Evolutionary conservation across 331 rosid species (phyloP).

Genomic region (Quercus phellos): DNA sequence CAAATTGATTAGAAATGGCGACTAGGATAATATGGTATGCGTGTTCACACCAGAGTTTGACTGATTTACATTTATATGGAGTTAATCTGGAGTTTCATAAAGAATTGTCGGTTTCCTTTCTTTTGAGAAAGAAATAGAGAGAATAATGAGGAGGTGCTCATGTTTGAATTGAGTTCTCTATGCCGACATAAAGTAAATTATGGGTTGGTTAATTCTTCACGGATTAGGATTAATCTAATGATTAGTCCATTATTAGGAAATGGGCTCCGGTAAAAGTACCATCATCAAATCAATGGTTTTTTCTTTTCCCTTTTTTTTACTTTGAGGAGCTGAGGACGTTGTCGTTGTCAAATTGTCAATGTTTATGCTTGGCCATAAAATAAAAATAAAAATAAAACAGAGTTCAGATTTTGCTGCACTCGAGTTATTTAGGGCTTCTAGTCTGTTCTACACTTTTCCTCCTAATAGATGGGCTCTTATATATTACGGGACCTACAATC

Average conservation of each 20-base stretch:
- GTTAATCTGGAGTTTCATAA: not conserved
- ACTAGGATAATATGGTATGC: too few relatives aligned
- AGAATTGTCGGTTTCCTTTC: constrained; percentile 35
- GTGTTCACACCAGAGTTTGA: constrained; percentile 29
- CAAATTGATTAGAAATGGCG: too few relatives aligned
- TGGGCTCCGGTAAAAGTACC: not conserved
- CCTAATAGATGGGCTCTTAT: too few relatives aligned
- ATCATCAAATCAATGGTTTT: too few relatives aligned
- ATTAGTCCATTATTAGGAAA: not conserved
- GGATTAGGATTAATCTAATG: not conserved
- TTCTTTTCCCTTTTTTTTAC: too few relatives aligned
- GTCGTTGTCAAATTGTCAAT: too few relatives aligned
- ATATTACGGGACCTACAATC: too few relatives aligned
- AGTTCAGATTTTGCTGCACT: not conserved
- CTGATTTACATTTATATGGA: constrained; percentile 2
- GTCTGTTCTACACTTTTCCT: too few relatives aligned
- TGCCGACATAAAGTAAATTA: constrained; percentile 1
- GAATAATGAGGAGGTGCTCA: constrained; percentile 18
- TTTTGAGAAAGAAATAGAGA: not conserved
- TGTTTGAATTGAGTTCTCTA: constrained; percentile 53
- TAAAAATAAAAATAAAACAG: not conserved
- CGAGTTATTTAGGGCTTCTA: too few relatives aligned
- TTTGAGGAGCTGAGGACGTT: too few relatives aligned
- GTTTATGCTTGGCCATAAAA: too few relatives aligned
- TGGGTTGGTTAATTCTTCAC: not conserved